Evolutionary conservation across 805 yeast genomes (phyloP), one percentile per base, ranked within the genome.

Genomic region (Metschnikowia colocasiae): DNA sequence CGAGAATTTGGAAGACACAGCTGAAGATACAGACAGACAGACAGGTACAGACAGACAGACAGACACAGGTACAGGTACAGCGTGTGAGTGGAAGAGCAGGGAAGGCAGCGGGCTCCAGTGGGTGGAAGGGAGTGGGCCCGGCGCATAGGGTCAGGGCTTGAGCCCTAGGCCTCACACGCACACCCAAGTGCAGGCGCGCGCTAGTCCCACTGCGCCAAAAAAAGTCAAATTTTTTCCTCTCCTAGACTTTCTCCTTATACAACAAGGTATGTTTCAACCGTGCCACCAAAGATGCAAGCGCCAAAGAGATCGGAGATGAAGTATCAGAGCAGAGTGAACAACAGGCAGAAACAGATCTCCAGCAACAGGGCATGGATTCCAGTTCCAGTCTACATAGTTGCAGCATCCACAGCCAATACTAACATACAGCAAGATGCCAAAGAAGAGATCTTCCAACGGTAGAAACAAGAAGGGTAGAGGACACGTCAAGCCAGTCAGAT

Each of bases 391-490:
- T n/a, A n/a, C n/a, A n/a, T n/a, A n/a, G n/a, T n/a, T n/a, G n/a
- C n/a, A n/a, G n/a, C n/a, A n/a, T n/a, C n/a, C n/a, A 25, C 10
- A 25, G 8, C 27, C 2, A 25, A 12, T 49, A 55, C 57, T 53
- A 55, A 55, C 57, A 19, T 7, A 43, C 5, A 48, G 51, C 76
- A 83, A 76, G 61, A 94, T 94, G 99, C 98, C 99, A 80, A 94
- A 94, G 89, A 94, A 94, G 98, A 92, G 99, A 91, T 90, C 98
- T 79, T 90, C 97, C 94, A 90, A 91, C 97, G 99, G 99, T 85
- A 92, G 99, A 85, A 94, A 94, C 95, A 94, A 94, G 95, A 91
- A 90, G 83, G 98, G 98, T 76, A 94, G 99, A 89, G 99, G 99
- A 76, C 98, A 94, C 96, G 97, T 88, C 79, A 88, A 87, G 80